phyloP scores from a whole-genome alignment of 192 early-diverging fungal genomes.

The Backusella tuberculispora region DNA sequence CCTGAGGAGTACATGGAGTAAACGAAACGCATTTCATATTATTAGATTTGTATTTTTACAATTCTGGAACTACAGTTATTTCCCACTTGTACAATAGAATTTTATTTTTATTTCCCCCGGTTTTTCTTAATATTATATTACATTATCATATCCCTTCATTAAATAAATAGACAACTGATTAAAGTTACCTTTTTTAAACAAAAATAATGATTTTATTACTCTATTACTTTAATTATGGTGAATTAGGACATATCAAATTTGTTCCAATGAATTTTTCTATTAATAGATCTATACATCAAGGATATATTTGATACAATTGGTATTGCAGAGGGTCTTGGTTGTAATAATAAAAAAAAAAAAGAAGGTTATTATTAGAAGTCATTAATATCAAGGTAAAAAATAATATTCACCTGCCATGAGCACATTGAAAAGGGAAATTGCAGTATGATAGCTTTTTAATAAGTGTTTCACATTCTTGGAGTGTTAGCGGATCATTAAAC shows the following conservation, averaged over 20 bases:
- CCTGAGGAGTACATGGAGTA: conserved; percentile 75
- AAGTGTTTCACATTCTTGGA: conserved; percentile 54
- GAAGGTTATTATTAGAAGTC: neutral
- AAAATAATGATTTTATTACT: neutral
- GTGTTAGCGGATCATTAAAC: conserved; percentile 68
- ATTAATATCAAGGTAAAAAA: neutral
- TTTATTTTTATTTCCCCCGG: conserved; percentile 17
- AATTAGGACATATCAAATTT: neutral
- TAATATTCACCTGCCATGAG: conserved; percentile 52
- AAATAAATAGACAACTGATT: conserved; percentile 3
- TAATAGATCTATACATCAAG: neutral
- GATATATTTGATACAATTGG: conserved; percentile 6
- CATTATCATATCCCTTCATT: conserved; percentile 4
- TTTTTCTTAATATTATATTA: conserved; percentile 11
- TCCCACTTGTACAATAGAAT: neutral
- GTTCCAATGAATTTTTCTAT: conserved; percentile 26
- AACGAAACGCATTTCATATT: neutral
- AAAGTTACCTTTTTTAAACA: neutral
- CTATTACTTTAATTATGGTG: neutral
- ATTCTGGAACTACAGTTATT: neutral
- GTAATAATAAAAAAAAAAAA: no score
- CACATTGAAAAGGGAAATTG: conserved; percentile 68
- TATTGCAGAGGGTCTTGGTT: conserved; percentile 21
- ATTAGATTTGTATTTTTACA: conserved; percentile 10
- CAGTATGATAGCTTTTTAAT: conserved; percentile 56